Percentiles rank a stretch among this genome's conserved stretches.
These are phyloP conservation scores for Pelagophyceae sp. DNA, from an alignment of 352 stramenopile species.

Conservation along the genomic window DNA sequence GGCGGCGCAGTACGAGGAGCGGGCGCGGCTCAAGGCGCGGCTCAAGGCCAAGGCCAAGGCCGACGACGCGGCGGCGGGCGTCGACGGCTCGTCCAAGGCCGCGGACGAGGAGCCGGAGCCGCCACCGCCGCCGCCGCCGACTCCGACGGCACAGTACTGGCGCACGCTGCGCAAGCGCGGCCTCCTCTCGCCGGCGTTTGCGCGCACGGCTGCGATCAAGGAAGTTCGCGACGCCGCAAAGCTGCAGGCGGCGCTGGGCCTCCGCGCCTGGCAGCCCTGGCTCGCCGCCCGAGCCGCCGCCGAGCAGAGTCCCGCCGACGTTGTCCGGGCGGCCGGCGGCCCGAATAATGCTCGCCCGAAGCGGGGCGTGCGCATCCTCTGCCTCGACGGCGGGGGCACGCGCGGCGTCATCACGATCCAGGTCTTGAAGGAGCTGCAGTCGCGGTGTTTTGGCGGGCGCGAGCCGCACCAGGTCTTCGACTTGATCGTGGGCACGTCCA, in stretches of 20 bases:
- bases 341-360: not conserved
- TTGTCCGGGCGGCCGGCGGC: no score
- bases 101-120: not conserved
- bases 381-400: conserved; percentile 26
- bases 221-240: not conserved
- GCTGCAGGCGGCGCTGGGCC: not conserved
- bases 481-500: conserved; percentile 56
- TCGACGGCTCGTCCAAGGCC: not conserved
- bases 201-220: not conserved
- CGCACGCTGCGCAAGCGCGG: not conserved
- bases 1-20: not conserved
- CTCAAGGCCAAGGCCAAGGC: not conserved
- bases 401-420: conserved; percentile 23
- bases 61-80: not conserved
- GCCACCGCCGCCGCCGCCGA: not conserved
- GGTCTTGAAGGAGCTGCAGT: conserved; percentile 20
- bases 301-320: no score
- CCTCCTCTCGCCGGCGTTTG: not conserved
- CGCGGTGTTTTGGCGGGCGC: not conserved
- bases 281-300: not conserved
- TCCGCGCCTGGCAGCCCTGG: not conserved
- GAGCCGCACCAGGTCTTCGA: conserved; percentile 49
- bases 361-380: conserved; percentile 22
- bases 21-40: not conserved
- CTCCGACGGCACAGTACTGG: not conserved